Percentiles rank a stretch among this genome's conserved stretches.
These are phyloP conservation scores for Mariannaea elegans DNA, from an alignment of 2,329 filamentous ascomycete genomes.

Conservation along the genomic window DNA sequence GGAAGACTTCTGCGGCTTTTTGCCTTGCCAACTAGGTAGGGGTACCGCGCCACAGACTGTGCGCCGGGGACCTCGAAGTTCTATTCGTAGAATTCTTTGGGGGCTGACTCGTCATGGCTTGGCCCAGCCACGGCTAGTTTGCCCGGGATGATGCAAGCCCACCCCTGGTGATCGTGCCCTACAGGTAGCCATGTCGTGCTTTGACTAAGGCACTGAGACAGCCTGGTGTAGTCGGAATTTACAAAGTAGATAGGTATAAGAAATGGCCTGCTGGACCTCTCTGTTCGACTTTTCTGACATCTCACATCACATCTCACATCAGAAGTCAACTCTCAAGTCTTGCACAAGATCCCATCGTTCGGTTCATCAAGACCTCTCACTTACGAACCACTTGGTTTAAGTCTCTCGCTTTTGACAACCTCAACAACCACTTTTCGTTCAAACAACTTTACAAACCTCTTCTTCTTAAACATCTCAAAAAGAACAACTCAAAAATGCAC, in stretches of 20 bases:
- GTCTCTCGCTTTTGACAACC: conserved; percentile 7
- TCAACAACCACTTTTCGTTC: not conserved
- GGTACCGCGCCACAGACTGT: too few species aligned
- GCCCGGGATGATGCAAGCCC: not conserved
- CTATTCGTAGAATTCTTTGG: too few species aligned
- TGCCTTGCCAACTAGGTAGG: too few species aligned
- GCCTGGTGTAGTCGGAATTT: too few species aligned
- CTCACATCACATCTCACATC: not conserved
- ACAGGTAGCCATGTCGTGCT: not conserved
- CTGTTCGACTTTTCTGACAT: too few species aligned
- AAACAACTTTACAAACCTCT: not conserved
- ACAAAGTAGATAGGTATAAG: too few species aligned
- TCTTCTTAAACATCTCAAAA: conserved; percentile 6
- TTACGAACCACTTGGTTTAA: not conserved
- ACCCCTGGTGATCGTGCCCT: not conserved
- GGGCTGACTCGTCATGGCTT: too few species aligned
- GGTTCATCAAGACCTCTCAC: not conserved
- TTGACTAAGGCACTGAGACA: not conserved
- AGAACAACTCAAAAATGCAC: conserved; percentile 31
- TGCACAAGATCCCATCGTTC: not conserved
- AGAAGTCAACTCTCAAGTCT: too few species aligned
- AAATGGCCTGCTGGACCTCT: too few species aligned
- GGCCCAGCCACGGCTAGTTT: not conserved
- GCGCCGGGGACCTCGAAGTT: too few species aligned
- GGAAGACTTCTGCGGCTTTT: too few species aligned